These are phyloP conservation scores for Monilinia fructigena DNA, from an alignment of 2,329 filamentous ascomycete genomes.

Conservation along the genomic window DNA sequence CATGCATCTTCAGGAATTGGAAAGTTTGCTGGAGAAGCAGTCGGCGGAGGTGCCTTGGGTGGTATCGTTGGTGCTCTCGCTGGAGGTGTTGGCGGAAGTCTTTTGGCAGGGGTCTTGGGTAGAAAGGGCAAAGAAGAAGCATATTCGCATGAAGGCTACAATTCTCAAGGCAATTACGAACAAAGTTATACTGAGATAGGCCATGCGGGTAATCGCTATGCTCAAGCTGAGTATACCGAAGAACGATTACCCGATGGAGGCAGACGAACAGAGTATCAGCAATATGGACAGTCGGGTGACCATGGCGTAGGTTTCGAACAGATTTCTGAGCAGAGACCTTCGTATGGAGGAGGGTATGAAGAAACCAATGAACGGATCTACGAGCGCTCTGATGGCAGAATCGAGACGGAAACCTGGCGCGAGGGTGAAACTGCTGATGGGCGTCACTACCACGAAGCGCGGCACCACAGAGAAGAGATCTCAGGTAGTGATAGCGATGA, in stretches of 20 bases:
- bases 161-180: conserved; percentile 59
- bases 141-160: conserved; percentile 53
- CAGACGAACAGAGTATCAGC: conserved; percentile 57
- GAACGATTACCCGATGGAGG: conserved; percentile 59
- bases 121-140: conserved; percentile 47
- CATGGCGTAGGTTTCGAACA: conserved; percentile 58
- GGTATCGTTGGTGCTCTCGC: conserved; percentile 70
- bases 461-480: conserved; percentile 32
- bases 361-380: conserved; percentile 56
- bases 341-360: conserved; percentile 56
- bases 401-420: conserved; percentile 34
- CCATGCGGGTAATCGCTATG: conserved; percentile 44
- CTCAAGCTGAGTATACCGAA: conserved; percentile 44
- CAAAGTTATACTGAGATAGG: conserved; percentile 62
- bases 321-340: conserved; percentile 53
- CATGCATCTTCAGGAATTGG: conserved; percentile 41
- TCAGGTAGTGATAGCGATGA: conserved; percentile 37
- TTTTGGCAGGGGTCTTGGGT: conserved; percentile 63
- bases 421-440: conserved; percentile 31
- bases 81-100: conserved; percentile 60
- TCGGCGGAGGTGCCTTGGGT: conserved; percentile 64
- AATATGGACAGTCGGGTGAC: conserved; percentile 49
- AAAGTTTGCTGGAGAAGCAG: conserved; percentile 57
- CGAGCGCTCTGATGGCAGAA: conserved; percentile 41
- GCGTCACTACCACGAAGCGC: conserved; percentile 27